Conservation (phyloP, 148 eudicot genomes). For the Chenopodium berlandieri region DNA sequence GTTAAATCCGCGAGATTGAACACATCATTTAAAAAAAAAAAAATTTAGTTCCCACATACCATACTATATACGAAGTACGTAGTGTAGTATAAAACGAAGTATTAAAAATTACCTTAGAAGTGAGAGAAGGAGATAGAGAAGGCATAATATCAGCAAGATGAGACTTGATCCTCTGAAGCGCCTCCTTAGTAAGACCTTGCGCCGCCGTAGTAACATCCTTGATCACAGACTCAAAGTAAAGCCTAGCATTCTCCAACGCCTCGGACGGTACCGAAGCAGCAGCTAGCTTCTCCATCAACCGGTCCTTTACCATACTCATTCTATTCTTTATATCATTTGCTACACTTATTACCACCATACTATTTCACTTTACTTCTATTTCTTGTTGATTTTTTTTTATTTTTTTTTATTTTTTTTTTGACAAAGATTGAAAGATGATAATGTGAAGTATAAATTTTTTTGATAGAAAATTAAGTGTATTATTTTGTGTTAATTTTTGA, state of each 20-base stretch:
- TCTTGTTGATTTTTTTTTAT: neutral
- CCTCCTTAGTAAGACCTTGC: conserved; percentile 35
- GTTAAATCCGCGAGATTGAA: no score
- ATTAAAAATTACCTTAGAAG: conserved; percentile 23
- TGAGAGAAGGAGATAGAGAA: conserved; percentile 29
- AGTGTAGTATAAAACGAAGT: no score
- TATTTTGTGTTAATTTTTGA: conserved; percentile 10
- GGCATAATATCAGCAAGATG: conserved; percentile 33
- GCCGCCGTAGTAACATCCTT: conserved; percentile 28
- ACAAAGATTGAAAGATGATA: neutral
- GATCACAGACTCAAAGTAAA: conserved; percentile 22
- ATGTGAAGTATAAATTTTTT: neutral
- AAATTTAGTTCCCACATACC: no score
- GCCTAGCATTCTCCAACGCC: conserved; percentile 21
- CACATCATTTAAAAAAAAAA: no score
- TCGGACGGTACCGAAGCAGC: conserved; percentile 24
- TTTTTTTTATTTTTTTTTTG: no score
- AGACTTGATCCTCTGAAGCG: conserved; percentile 31
- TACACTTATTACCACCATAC: conserved; percentile 35
- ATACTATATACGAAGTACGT: no score
- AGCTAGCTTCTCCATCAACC: conserved; percentile 28
- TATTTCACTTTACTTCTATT: conserved; percentile 6
- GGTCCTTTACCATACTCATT: conserved; percentile 23
- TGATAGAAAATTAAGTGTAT: neutral
- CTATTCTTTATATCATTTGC: conserved; percentile 21